phyloP scores from a whole-genome alignment of 208 protist species.

The Plasmodiophora brassicae region DNA sequence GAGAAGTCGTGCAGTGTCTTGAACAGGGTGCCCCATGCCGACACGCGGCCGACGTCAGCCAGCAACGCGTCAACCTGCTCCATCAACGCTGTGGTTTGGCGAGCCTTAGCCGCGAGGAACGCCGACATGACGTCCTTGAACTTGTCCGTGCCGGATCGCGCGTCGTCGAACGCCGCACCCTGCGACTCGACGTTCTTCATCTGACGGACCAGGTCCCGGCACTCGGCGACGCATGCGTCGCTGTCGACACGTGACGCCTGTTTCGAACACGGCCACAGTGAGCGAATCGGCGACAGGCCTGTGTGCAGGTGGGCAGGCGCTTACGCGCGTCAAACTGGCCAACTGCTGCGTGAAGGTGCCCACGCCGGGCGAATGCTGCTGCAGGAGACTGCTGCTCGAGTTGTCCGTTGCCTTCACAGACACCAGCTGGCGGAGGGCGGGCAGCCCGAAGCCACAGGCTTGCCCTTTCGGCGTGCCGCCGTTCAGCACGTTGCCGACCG shows the following conservation, averaged over 20 bases:
- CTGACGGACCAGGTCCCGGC: not conserved
- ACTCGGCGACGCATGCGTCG: not conserved
- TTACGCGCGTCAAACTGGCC: not conserved
- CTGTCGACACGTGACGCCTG: not conserved
- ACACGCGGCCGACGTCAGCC: too few relatives aligned
- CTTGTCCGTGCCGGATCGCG: not conserved
- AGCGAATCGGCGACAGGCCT: not conserved
- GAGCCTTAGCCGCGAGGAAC: too few relatives aligned
- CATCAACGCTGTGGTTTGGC: too few relatives aligned
- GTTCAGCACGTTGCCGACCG: conserved; percentile 8
- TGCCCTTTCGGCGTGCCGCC: not conserved
- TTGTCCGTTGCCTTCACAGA: conserved; percentile 6
- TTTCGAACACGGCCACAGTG: too few relatives aligned
- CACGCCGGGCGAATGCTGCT: not conserved
- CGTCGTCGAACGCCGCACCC: not conserved
- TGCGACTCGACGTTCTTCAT: not conserved
- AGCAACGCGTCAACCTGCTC: too few relatives aligned
- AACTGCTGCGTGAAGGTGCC: not conserved
- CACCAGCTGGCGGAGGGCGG: not conserved
- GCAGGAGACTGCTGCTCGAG: not conserved
- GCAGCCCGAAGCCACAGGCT: not conserved
- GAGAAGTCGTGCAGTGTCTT: too few relatives aligned
- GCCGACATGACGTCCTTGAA: conserved; percentile 1
- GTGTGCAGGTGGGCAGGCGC: not conserved
- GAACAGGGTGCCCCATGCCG: too few relatives aligned